Evolutionary conservation across 1,284 basidiomycete species (phyloP).

Genomic region (Trichosporon coremiiforme): DNA sequence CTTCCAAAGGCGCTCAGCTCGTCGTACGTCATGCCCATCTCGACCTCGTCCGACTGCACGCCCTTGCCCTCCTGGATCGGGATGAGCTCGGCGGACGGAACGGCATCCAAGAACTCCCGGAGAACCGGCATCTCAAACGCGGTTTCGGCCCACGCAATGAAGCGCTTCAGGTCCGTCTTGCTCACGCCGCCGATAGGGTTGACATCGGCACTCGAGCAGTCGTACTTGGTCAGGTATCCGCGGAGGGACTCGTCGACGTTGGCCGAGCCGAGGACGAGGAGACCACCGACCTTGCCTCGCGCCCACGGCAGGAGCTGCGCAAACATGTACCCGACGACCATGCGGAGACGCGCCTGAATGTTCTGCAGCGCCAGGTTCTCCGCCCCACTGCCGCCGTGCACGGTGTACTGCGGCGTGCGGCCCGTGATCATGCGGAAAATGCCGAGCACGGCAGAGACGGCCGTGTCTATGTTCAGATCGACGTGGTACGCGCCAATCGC

Average conservation of each 20-base stretch:
- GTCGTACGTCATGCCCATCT: slow-evolving; percentile 99
- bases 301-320: slow-evolving; percentile 95
- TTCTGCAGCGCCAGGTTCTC: slow-evolving; percentile 98
- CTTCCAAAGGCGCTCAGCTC: slow-evolving; percentile 92
- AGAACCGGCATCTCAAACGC: slow-evolving; percentile 85
- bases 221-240: slow-evolving; percentile 98
- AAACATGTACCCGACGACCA: slow-evolving; percentile 95
- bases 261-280: slow-evolving; percentile 92
- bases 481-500: slow-evolving; percentile 95
- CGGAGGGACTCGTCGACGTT: slow-evolving; percentile 98
- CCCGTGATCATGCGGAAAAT: slow-evolving; percentile 85
- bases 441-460: slow-evolving; percentile 79
- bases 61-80: slow-evolving; percentile 85
- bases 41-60: slow-evolving; percentile 94
- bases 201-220: slow-evolving; percentile 76
- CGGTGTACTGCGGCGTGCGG: slow-evolving; percentile 77
- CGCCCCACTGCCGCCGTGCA: slow-evolving; percentile 80
- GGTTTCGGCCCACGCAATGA: slow-evolving; percentile 80
- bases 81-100: slow-evolving; percentile 94
- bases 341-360: slow-evolving; percentile 91
- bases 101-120: slow-evolving; percentile 82
- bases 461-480: slow-evolving; percentile 93
- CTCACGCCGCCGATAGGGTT: slow-evolving; percentile 98
- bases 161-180: slow-evolving; percentile 95
- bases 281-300: slow-evolving; percentile 76